Base-by-base conservation (phyloP, 2,329 filamentous ascomycete genomes). In the Ophiobolus disseminans region DNA sequence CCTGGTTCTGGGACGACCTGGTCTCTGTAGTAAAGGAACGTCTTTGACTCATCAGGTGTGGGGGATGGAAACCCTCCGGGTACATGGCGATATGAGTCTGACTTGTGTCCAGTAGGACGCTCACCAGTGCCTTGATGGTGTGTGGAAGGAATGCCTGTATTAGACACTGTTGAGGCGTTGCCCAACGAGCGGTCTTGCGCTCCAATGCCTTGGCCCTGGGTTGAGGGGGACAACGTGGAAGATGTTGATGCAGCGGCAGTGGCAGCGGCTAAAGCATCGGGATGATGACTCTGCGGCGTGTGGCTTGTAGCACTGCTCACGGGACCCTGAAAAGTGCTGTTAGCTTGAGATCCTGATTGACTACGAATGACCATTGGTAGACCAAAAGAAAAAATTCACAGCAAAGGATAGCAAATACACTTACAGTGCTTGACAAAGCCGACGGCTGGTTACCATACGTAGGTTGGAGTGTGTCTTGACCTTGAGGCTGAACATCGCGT, bases 81-180 rank as follows among this genome's bases (percentile, higher is more conserved):
- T 26, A 72, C 58, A 35, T 72, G 69, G 7, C 67, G 56, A 23
- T 57, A 57, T 7, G 75, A 73, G 41, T 74, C 74, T 14, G 73
- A 61, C 13, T 57, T n/a, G n/a, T n/a, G 44, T 8, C 47, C 44
- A 55, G 65, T 44, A 53, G 73, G 19, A 9, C 60, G 62, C 7
- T 55, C 45, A 8, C 50, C 55, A 22, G 16, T 34, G 20, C 31
- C 40, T 32, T 10, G 23, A 11, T 34, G 23, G 10, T 35, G 39
- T 30, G 32, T 28, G 6, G 36, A 48, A 4, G 43, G 36, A 28
- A 35, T 20, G 20, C 30, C 23, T 13, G 42, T 10, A 13, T 20
- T 40, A 10, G 23, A 32, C 16, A 45, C 30, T n/a, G 44, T 28
- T 37, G 49, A 32, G 20, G 45, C 23, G 21, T 58, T 60, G 13